These are phyloP conservation scores for Aphanomyces invadans DNA, from an alignment of 352 stramenopile species.

Conservation along the genomic window DNA sequence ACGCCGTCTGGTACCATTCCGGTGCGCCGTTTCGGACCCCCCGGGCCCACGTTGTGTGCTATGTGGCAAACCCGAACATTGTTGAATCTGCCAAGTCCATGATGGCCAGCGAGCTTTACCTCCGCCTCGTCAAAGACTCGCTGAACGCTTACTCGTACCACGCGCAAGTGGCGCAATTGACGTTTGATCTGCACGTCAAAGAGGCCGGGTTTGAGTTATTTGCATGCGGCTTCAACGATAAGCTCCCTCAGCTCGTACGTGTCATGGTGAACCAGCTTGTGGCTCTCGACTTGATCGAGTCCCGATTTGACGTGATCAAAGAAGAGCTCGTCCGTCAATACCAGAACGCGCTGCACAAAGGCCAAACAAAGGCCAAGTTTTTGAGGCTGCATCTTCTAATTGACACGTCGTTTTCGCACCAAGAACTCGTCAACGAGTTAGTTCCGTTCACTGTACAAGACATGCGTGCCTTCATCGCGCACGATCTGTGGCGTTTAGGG, in stretches of 20 bases:
- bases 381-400: constrained; percentile 55
- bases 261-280: constrained; percentile 53
- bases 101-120: constrained; percentile 45
- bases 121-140: constrained; percentile 53
- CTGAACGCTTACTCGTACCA: constrained; percentile 71
- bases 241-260: constrained; percentile 51
- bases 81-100: constrained; percentile 34
- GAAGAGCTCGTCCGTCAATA: constrained; percentile 66
- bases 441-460: constrained; percentile 35
- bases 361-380: constrained; percentile 51
- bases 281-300: constrained; percentile 35
- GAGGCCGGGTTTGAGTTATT: constrained; percentile 55
- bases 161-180: constrained; percentile 60
- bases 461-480: constrained; percentile 37
- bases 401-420: constrained; percentile 39
- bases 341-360: constrained; percentile 54
- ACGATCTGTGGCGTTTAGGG: constrained; percentile 41
- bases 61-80: constrained; percentile 48
- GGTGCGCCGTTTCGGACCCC: constrained; percentile 53
- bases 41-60: constrained; percentile 45
- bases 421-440: constrained; percentile 40
- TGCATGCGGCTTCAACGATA: constrained; percentile 73
- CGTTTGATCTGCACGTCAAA: constrained; percentile 59
- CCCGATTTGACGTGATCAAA: constrained; percentile 54
- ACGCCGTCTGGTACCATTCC: constrained; percentile 53